Percentiles rank a stretch among this genome's conserved stretches.
Evolutionary conservation across 2,329 filamentous ascomycete genomes (phyloP).

Genomic region (Cercospora canescens): DNA sequence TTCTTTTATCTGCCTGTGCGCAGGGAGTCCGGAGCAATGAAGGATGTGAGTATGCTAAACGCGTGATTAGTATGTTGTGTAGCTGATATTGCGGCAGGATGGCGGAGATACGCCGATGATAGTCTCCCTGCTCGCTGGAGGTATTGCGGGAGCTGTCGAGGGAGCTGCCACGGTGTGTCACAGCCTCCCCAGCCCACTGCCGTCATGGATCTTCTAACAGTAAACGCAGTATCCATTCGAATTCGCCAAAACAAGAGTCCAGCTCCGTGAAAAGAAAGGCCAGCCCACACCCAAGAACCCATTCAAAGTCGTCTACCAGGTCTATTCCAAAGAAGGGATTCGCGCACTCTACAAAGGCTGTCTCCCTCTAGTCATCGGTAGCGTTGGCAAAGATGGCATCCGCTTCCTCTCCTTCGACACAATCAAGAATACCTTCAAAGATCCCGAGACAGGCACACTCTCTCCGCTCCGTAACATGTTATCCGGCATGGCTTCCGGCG

Average conservation of each 20-base stretch:
- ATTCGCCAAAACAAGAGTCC: constrained; percentile 66
- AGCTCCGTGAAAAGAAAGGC: constrained; percentile 51
- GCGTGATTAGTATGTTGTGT: neutral
- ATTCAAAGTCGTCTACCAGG: constrained; percentile 56
- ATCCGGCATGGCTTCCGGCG: constrained; percentile 64
- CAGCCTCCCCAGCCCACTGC: neutral
- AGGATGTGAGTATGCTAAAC: constrained; percentile 13
- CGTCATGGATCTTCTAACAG: neutral
- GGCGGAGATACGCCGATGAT: constrained; percentile 32
- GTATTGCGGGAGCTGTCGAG: constrained; percentile 38
- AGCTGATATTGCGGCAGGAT: constrained; percentile 7
- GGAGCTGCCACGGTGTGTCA: constrained; percentile 33
- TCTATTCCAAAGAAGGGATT: constrained; percentile 58
- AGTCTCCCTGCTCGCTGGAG: constrained; percentile 38
- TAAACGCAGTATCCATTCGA: constrained; percentile 59
- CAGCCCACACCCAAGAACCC: constrained; percentile 56
- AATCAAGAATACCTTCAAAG: constrained; percentile 60
- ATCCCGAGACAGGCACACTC: constrained; percentile 56
- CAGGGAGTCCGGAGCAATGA: constrained; percentile 9
- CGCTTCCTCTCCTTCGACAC: constrained; percentile 67
- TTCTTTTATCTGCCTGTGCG: neutral
- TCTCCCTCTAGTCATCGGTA: constrained; percentile 60
- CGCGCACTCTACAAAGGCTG: constrained; percentile 64
- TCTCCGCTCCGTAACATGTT: constrained; percentile 59
- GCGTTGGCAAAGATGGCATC: constrained; percentile 64